Conservation (phyloP, 768 basidiomycete genomes). For the Saitozyma sp. region DNA sequence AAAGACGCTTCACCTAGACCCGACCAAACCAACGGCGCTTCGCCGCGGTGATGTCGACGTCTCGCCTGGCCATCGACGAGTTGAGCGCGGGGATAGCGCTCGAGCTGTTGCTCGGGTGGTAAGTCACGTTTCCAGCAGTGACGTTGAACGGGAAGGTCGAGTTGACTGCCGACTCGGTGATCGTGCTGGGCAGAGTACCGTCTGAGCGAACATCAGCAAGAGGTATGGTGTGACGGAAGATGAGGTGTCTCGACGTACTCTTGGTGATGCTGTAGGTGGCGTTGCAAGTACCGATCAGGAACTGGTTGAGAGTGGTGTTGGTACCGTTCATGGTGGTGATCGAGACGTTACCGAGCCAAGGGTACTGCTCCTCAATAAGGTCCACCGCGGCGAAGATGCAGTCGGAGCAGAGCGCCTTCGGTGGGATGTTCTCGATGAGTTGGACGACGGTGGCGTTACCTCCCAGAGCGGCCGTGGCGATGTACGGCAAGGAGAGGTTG, state of each 20-base stretch:
- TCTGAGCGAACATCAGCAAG: conserved; percentile 9
- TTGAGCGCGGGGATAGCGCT: background rate
- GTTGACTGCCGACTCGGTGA: conserved; percentile 44
- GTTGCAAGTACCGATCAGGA: conserved; percentile 31
- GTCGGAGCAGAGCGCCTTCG: conserved; percentile 39
- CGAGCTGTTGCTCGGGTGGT: conserved; percentile 11
- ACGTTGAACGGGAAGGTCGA: conserved; percentile 33
- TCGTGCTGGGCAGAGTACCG: conserved; percentile 43
- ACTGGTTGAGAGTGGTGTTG: conserved; percentile 30
- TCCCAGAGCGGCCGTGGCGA: conserved; percentile 25
- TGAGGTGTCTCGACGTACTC: background rate
- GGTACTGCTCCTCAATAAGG: conserved; percentile 37
- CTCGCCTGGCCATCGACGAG: conserved; percentile 8
- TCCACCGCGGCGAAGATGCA: conserved; percentile 48
- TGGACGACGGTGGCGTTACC: conserved; percentile 36
- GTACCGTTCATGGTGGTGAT: conserved; percentile 5
- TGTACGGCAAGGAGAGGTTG: conserved; percentile 34
- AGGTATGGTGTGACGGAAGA: background rate
- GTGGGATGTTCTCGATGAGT: conserved; percentile 20
- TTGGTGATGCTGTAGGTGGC: conserved; percentile 14
- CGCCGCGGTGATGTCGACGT: conserved; percentile 15
- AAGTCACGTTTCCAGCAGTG: conserved; percentile 25
- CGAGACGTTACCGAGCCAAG: conserved; percentile 26
- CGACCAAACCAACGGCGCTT: conserved; percentile 31
- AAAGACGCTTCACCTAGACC: background rate